Evolutionary conservation across 225 moss, liverwort and hornwort genomes (phyloP), one percentile per base, ranked within the genome.

Genomic region (Thuidium tamariscinum): DNA sequence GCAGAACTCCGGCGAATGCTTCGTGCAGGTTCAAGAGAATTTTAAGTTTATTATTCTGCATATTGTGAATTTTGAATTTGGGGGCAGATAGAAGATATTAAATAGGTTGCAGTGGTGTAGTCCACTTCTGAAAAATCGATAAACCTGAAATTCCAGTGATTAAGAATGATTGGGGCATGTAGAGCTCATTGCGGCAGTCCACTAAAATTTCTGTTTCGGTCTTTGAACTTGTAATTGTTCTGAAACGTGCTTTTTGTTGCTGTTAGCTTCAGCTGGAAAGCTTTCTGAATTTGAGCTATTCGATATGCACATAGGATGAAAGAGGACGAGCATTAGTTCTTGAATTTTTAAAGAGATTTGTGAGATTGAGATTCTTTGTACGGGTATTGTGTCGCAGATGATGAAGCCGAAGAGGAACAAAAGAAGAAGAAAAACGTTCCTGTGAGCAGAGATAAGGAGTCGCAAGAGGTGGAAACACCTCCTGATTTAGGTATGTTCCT

Each of bases 1-100:
- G 99, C 97, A 63, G 99, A 99, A 85, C 94, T 99, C 80, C 95
- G 99, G 39, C 96, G 99, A 81, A 99, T 99, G 99, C 97, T 99
- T 81, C 91, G 96, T 84, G 99, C 97, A 96, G 98, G 98, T 98
- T 80, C 17, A 30, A 77, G 51, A 46, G 59, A 69, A 41, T 42
- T 39, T 41, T n/a, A 42, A 51, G 4, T 61, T 82, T 34, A 7
- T n/a, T 11, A 21, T 56, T 56, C 36, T 82, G 57, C 65, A 55
- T 56, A 19, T 55, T 10, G 20, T 81, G 82, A 75, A 42, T 17
- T 46, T 88, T 30, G 61, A 79, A 34, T 67, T 66, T 9, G 48
- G 11, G 46, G 55, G 72, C 37, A 55, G 37, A 21, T 46, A 12
- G 37, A 72, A 42, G 70, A 27, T 16, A 7, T 67, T 16, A 20